phyloP scores from a whole-genome alignment of 2,329 filamentous ascomycete species.

The Dactylellina drechsleri region DNA sequence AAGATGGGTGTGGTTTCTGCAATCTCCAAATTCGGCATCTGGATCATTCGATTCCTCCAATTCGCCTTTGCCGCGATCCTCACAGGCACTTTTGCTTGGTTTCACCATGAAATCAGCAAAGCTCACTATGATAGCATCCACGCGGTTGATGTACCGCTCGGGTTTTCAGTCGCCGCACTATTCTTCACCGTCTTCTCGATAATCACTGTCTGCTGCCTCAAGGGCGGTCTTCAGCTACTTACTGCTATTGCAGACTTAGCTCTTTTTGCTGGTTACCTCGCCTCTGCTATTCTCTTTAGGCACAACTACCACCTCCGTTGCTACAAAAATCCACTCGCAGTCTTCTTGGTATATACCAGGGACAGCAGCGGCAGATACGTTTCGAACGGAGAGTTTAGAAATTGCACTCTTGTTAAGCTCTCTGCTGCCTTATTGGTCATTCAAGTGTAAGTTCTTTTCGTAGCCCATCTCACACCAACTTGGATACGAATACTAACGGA shows the following conservation, averaged over 20 bases:
- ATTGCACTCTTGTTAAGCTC: constrained; percentile 54
- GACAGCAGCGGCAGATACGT: constrained; percentile 26
- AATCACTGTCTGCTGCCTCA: constrained; percentile 55
- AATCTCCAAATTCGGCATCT: constrained; percentile 49
- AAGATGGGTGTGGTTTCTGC: constrained; percentile 34
- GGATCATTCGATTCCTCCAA: constrained; percentile 56
- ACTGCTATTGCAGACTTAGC: constrained; percentile 56
- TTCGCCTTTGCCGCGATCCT: constrained; percentile 56
- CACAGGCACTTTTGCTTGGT: constrained; percentile 56
- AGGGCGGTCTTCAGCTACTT: constrained; percentile 33
- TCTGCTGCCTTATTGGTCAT: constrained; percentile 55
- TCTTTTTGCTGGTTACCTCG: constrained; percentile 56
- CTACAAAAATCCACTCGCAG: constrained; percentile 51
- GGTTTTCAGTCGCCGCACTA: constrained; percentile 55
- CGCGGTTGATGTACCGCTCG: constrained; percentile 50
- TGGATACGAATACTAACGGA: not conserved
- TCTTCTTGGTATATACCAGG: constrained; percentile 42
- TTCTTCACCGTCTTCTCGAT: constrained; percentile 56
- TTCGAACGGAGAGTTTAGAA: constrained; percentile 35
- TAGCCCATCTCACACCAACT: not conserved
- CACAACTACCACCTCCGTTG: constrained; percentile 55
- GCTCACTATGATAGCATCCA: constrained; percentile 34
- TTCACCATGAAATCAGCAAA: constrained; percentile 56
- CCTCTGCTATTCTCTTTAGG: constrained; percentile 54
- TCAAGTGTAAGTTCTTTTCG: constrained; percentile 49